Evolutionary conservation across 108 stramenopile genomes (phyloP), one percentile per base, ranked within the genome.

Genomic region (Discostella stelligeroides): DNA sequence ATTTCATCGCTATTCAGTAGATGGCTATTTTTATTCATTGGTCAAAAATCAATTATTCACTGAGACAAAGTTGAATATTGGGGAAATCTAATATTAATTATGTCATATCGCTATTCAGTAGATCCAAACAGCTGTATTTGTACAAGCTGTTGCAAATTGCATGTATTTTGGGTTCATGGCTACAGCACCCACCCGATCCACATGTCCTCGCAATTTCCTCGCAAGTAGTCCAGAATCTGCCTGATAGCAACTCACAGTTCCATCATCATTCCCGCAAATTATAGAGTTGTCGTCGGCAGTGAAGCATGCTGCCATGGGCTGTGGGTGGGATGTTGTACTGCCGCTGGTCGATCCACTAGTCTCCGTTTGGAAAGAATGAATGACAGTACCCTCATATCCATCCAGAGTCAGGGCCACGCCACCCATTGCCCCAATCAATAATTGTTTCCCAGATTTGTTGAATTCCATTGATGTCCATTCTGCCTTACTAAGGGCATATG

Each of bases 381-480:
- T 74, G 34, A 92, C 73, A 2, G 86, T 88, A 17, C 86, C 87
- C 48, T 91, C 88, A 51, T 84, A 94, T 1, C 93, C 93, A 79
- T 94, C 93, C 28, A 91, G 34, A 8, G 89, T 47, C 38, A 90
- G 47, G 10, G 79, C 46, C 0, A 86, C 39, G 11, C 93, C 91
- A 8, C 63, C 63, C 12, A 79, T 78, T 13, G 84, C 25, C 10
- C 82, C 69, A 5, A 84, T 64, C 42, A 94, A 60, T 30, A 94
- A 88, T 68, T 88, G 90, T 21, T 84, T 88, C 25, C 93, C 93
- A 39, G 79, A 85, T 42, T 76, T 72, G 63, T 94, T 92, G 66
- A 94, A 94, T 20, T 72, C 62, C 49, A 94, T 72, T 3, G 76
- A 81, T 18, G 70, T 83, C 80, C 85, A 92, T 25, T 80, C 70